Evolutionary conservation across 106 monocot genomes (phyloP).

Genomic region (Dioscorea zingiberensis): DNA sequence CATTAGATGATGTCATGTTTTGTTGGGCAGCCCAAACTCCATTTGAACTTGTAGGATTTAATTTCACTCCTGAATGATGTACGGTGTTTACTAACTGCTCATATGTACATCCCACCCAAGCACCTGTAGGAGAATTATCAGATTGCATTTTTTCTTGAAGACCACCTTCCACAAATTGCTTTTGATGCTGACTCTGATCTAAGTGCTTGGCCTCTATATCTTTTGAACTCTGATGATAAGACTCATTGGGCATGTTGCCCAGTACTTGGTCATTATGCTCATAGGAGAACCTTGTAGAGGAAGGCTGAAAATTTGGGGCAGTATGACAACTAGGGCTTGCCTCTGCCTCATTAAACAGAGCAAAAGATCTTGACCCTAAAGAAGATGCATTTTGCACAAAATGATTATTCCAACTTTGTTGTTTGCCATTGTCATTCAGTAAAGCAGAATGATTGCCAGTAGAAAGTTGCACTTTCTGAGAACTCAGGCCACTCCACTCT

Average conservation of each 20-base stretch:
- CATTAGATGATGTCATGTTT: constrained; percentile 17
- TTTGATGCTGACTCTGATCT: constrained; percentile 17
- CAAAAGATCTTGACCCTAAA: constrained; percentile 31
- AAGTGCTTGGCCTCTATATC: constrained; percentile 9
- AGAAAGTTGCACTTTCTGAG: constrained; percentile 45
- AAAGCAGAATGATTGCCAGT: constrained; percentile 21
- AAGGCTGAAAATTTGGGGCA: constrained; percentile 30
- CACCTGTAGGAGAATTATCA: constrained; percentile 16
- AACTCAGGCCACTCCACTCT: constrained; percentile 69
- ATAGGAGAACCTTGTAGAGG: constrained; percentile 16
- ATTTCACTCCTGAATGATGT: constrained; percentile 22
- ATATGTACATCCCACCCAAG: constrained; percentile 34
- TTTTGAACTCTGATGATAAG: constrained; percentile 23
- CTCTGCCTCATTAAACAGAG: constrained; percentile 32
- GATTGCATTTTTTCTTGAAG: constrained; percentile 19
- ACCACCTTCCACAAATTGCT: constrained; percentile 14
- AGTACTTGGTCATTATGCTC: constrained; percentile 21
- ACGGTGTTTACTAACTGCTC: constrained; percentile 14
- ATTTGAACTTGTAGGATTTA: constrained; percentile 20
- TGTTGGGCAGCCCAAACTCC: constrained; percentile 52
- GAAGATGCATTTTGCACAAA: constrained; percentile 26
- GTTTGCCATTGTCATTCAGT: constrained; percentile 23
- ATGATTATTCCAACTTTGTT: constrained; percentile 15
- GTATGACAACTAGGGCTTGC: constrained; percentile 15
- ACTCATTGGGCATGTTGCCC: constrained; percentile 17